Conservation (phyloP, 1,284 basidiomycete genomes). For the Leccinum brunneo-olivaceum region DNA sequence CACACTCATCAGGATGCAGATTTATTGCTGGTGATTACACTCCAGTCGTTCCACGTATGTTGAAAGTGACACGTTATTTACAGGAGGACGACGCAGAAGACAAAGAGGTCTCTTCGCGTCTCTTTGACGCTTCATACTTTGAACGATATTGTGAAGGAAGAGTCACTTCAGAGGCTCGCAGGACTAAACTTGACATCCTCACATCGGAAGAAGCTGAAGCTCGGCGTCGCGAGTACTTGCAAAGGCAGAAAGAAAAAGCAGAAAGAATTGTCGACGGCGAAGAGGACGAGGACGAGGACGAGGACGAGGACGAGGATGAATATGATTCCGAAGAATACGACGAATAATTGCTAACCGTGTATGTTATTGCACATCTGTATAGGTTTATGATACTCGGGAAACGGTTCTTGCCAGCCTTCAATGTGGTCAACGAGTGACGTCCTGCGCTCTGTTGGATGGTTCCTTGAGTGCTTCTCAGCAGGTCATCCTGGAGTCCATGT, state of each 20-base stretch:
- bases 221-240: slow-evolving; percentile 4
- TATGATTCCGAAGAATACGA: neutral
- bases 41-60: neutral
- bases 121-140: slow-evolving; percentile 22
- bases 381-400: too few relatives aligned
- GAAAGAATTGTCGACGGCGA: slow-evolving; percentile 10
- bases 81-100: slow-evolving; percentile 20
- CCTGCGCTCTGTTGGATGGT: too few relatives aligned
- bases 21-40: neutral
- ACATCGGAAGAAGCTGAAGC: slow-evolving; percentile 16
- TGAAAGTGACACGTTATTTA: neutral
- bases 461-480: too few relatives aligned
- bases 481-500: too few relatives aligned
- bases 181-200: slow-evolving; percentile 15
- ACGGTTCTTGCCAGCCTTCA: too few relatives aligned
- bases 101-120: slow-evolving; percentile 13
- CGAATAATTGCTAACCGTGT: neutral
- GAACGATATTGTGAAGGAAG: slow-evolving; percentile 19
- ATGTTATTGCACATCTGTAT: neutral
- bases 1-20: slow-evolving; percentile 5
- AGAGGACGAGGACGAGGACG: slow-evolving; percentile 5
- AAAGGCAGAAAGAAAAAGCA: slow-evolving; percentile 7
- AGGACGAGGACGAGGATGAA: slow-evolving; percentile 1
- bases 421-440: too few relatives aligned
- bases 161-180: slow-evolving; percentile 14